These are phyloP conservation scores for Lachnellula willkommii DNA, from an alignment of 2,329 filamentous ascomycete genomes.

Conservation along the genomic window DNA sequence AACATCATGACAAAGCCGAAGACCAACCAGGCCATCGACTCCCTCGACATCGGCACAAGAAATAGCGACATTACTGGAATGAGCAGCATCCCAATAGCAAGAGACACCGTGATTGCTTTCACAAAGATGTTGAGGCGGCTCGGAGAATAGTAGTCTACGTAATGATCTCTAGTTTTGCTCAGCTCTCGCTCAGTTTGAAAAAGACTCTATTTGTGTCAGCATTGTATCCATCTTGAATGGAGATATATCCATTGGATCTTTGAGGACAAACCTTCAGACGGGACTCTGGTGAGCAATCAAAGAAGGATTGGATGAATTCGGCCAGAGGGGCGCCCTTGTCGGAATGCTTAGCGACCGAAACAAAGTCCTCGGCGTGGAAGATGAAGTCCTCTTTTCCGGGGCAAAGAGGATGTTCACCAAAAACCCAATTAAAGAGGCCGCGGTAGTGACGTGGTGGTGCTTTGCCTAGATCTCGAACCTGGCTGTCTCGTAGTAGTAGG, in stretches of 20 bases:
- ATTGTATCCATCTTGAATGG: background rate
- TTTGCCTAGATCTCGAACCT: background rate
- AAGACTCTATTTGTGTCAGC: slow-evolving; percentile 3
- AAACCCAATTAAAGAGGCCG: slow-evolving; percentile 1
- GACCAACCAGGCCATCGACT: slow-evolving; percentile 7
- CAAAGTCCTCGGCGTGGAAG: slow-evolving; percentile 5
- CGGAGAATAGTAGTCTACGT: slow-evolving; percentile 3
- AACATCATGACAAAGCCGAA: slow-evolving; percentile 9
- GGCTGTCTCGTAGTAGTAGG: background rate
- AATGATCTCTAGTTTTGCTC: slow-evolving; percentile 7
- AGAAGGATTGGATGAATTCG: background rate
- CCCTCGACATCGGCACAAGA: slow-evolving; percentile 12
- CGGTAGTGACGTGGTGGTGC: slow-evolving; percentile 1
- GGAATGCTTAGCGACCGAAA: background rate
- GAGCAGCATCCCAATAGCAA: slow-evolving; percentile 12
- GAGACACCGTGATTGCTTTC: slow-evolving; percentile 2
- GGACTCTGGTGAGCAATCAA: background rate
- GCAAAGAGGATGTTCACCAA: background rate
- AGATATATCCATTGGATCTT: background rate
- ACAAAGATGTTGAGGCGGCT: background rate
- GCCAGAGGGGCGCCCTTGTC: background rate
- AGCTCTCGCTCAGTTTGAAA: slow-evolving; percentile 7
- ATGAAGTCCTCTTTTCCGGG: slow-evolving; percentile 4
- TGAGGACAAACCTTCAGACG: background rate
- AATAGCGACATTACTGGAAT: slow-evolving; percentile 18